Base-by-base conservation (phyloP, 192 early-diverging fungal genomes). In the Phlyctochytrium arcticum region DNA sequence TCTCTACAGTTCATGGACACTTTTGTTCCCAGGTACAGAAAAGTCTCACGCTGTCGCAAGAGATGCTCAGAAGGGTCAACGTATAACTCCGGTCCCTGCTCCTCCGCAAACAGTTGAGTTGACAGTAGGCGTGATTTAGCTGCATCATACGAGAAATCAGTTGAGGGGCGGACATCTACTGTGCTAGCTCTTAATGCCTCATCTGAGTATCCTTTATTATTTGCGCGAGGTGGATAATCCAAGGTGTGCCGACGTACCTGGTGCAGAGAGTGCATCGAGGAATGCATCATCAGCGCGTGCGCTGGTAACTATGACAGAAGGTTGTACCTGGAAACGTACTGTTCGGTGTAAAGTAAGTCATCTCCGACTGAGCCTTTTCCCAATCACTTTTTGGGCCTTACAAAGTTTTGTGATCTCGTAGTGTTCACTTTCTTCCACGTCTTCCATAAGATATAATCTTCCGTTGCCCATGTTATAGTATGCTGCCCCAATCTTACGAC, bases 141-240 rank as follows among this genome's bases (percentile, higher is more conserved):
- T 6, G 49, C 64, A 42, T 67, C 49, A 65, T 78, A 78, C 1
- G 60, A 8, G 65, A 80, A 80, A 9, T 80, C 75, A 4, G 73
- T 70, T 26, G 77, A 75, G 5, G 77, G 77, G 7, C 76, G 55
- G 4, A 69, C 35, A 17, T 62, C 69, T n/a, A 75, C 34, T 48
- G 35, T 48, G 32, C 29, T 39, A 24, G 17, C 19, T 15, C 31
- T 12, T 26, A 48, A 36, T 27, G 48, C 0, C 17, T 34, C 63
- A 65, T 69, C 68, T 57, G 47, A 55, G 6, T 72, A 27, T 12
- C 24, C 2, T 42, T 44, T 19, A 44, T n/a, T 44, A 44, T 44
- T 19, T 2, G 15, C 12, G 21, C 39, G 21, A 19, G 21, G 39
- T 44, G 15, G 2, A 12, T 44, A 44, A 44, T n/a, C 39, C 12